These are phyloP conservation scores for Neonectria coccinea DNA, from an alignment of 2,329 filamentous ascomycete genomes.

Conservation along the genomic window DNA sequence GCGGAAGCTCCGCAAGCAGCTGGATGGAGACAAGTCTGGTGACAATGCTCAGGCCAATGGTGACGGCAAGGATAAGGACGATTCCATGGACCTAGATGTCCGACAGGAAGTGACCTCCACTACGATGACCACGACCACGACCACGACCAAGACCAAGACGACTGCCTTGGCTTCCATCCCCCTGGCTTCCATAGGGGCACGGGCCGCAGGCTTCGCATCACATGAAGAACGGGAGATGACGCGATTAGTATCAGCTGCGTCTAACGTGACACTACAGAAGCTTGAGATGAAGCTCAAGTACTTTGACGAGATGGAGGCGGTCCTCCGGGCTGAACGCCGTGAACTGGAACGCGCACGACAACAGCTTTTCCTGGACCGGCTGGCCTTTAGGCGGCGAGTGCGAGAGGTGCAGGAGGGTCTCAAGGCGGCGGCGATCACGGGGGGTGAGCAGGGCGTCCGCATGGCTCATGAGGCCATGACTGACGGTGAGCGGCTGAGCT, in stretches of 20 bases:
- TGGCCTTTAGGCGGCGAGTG: slow-evolving; percentile 90
- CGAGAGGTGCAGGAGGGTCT: slow-evolving; percentile 83
- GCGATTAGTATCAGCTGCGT: slow-evolving; percentile 88
- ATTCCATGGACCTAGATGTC: slow-evolving; percentile 74
- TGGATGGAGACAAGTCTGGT: slow-evolving; percentile 67
- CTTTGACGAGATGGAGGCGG: slow-evolving; percentile 94
- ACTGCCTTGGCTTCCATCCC: slow-evolving; percentile 78
- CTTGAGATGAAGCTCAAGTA: slow-evolving; percentile 95
- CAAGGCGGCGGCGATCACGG: slow-evolving; percentile 62
- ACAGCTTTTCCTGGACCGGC: slow-evolving; percentile 90
- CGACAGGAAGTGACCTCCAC: slow-evolving; percentile 65
- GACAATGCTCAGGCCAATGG: slow-evolving; percentile 66
- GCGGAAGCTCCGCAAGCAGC: slow-evolving; percentile 79
- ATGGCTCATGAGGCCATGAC: slow-evolving; percentile 59
- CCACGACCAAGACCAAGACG: slow-evolving; percentile 62
- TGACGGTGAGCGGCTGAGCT: slow-evolving; percentile 66
- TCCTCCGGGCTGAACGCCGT: slow-evolving; percentile 89
- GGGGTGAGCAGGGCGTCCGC: slow-evolving; percentile 63
- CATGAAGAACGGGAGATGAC: slow-evolving; percentile 98
- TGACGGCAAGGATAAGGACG: slow-evolving; percentile 67
- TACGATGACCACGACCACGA: slow-evolving; percentile 64
- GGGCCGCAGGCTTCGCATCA: slow-evolving; percentile 88
- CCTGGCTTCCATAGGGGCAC: slow-evolving; percentile 86
- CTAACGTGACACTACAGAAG: slow-evolving; percentile 95
- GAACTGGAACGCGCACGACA: slow-evolving; percentile 93